Evolutionary conservation across 768 basidiomycete genomes (phyloP).

Genomic region (Hericium rajendrae): DNA sequence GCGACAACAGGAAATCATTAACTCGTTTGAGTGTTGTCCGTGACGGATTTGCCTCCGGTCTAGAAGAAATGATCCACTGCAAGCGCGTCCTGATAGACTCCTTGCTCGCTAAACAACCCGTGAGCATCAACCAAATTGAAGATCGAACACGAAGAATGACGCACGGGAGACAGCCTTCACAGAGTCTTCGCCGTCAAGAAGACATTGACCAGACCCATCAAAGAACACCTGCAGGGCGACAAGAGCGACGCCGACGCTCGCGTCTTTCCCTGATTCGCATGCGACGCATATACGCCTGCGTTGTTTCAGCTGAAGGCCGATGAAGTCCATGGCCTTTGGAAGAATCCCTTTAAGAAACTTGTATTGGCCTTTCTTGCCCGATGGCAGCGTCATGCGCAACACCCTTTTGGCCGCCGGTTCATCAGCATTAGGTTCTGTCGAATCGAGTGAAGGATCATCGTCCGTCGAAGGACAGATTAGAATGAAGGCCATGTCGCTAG

Average conservation of each 20-base stretch:
- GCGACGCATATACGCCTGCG: conserved; percentile 36
- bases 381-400: conserved; percentile 20
- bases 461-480: conserved; percentile 16
- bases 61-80: conserved; percentile 77
- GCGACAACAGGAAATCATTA: conserved; percentile 62
- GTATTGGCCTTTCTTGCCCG: conserved; percentile 46
- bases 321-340: conserved; percentile 39
- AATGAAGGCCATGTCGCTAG: conserved; percentile 19
- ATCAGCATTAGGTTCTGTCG: background rate
- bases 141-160: background rate
- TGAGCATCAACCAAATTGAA: background rate
- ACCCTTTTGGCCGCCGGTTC: background rate
- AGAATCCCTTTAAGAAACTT: conserved; percentile 40
- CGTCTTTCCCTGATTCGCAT: conserved; percentile 51
- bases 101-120: conserved; percentile 34
- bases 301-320: conserved; percentile 27
- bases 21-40: conserved; percentile 71
- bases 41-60: conserved; percentile 74
- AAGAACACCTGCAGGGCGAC: conserved; percentile 52
- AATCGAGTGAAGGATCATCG: background rate
- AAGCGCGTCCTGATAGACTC: conserved; percentile 58
- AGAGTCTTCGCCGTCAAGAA: background rate
- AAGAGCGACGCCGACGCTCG: conserved; percentile 53
- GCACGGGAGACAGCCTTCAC: background rate
- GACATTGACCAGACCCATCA: conserved; percentile 34